These are phyloP conservation scores for Komagataella mondaviorum DNA, from an alignment of 805 yeast species.

Conservation along the genomic window DNA sequence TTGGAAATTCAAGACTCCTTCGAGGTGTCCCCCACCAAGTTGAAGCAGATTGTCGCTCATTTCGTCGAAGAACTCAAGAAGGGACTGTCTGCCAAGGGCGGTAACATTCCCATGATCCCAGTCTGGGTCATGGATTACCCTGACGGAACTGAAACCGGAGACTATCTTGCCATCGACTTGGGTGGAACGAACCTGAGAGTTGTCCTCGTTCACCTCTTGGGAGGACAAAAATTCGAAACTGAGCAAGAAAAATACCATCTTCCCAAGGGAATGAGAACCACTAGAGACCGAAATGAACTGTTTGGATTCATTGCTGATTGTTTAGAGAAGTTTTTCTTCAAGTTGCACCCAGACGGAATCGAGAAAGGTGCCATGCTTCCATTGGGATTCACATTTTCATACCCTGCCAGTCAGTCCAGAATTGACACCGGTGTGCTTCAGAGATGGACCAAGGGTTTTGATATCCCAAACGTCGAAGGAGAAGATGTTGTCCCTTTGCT, in stretches of 20 bases:
- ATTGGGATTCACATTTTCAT: conserved; percentile 92
- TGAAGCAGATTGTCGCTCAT: conserved; percentile 30
- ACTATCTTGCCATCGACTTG: conserved; percentile 44
- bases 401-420: conserved; percentile 75
- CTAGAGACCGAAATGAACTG: conserved; percentile 56
- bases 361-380: conserved; percentile 42
- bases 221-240: conserved; percentile 75
- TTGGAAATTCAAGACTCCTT: conserved; percentile 6
- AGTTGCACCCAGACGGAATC: conserved; percentile 59
- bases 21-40: conserved; percentile 26
- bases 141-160: conserved; percentile 44
- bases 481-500: conserved; percentile 88
- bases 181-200: conserved; percentile 54
- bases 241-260: conserved; percentile 79
- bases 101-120: conserved; percentile 50
- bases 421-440: conserved; percentile 83
- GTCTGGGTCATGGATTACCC: conserved; percentile 51
- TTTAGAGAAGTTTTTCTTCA: conserved; percentile 56
- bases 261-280: conserved; percentile 71
- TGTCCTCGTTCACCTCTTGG: conserved; percentile 39
- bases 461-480: conserved; percentile 91
- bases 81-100: conserved; percentile 37
- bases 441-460: conserved; percentile 98
- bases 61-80: conserved; percentile 37
- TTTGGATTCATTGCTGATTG: conserved; percentile 85